These are phyloP conservation scores for Trichoderma simmonsii DNA, from an alignment of 2,329 filamentous ascomycete genomes.

Conservation along the genomic window DNA sequence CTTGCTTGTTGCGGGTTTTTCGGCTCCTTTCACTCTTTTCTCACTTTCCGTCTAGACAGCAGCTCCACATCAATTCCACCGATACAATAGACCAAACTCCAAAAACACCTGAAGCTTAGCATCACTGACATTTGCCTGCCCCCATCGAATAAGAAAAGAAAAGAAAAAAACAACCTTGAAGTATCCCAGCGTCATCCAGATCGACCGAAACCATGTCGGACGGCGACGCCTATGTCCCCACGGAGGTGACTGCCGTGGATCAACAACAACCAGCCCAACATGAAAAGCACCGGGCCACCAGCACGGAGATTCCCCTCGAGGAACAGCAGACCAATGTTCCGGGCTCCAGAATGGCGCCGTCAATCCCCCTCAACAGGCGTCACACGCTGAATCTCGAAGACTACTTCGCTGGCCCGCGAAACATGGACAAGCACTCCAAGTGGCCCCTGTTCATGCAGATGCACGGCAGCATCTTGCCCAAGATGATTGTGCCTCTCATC, in stretches of 20 bases:
- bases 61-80: not conserved
- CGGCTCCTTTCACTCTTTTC: not conserved
- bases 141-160: not conserved
- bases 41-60: not conserved
- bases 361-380: slow-evolving; percentile 30
- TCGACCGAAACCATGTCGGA: slow-evolving; percentile 12
- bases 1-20: not conserved
- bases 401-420: slow-evolving; percentile 64
- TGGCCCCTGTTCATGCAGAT: slow-evolving; percentile 72
- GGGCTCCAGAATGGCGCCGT: slow-evolving; percentile 14
- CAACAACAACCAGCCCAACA: not conserved
- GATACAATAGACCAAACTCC: not conserved
- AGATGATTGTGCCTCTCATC: slow-evolving; percentile 67
- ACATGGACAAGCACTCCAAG: slow-evolving; percentile 71
- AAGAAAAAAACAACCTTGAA: not conserved
- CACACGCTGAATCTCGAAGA: slow-evolving; percentile 52
- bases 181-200: not conserved
- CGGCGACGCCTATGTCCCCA: not conserved
- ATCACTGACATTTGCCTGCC: not conserved
- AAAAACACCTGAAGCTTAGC: not conserved
- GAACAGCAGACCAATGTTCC: not conserved
- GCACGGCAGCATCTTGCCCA: slow-evolving; percentile 71
- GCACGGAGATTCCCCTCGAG: slow-evolving; percentile 10
- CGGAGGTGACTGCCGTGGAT: not conserved
- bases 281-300: not conserved